Evolutionary conservation across 148 eudicot genomes (phyloP), one percentile per base, ranked within the genome.

Genomic region (Chenopodium berlandieri): DNA sequence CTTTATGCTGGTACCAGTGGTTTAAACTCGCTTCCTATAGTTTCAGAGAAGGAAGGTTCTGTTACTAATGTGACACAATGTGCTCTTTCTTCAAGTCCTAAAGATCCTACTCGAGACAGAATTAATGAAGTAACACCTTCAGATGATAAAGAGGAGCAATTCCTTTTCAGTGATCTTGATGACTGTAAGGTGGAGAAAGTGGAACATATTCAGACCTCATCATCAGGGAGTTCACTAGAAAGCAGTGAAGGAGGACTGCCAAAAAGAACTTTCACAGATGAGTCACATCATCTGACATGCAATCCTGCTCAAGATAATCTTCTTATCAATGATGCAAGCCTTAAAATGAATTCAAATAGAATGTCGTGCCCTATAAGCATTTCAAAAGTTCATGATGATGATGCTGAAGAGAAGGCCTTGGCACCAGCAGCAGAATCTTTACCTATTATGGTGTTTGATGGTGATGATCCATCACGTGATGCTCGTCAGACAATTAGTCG

Each of bases 141-240:
- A 69, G 83, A 80, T 81, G 75, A 56, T 67, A 87, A 83, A 16
- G 91, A 91, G 75, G 95, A 90, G 70, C 90, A 86, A 66, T 89
- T 95, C 79, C 75, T 81, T 63, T 92, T 89, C 37, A 92, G 94
- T 76, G 91, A 91, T 76, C 72, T 90, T 75, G 92, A 89, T 83
- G 91, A 82, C 80, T 73, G 79, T 22, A 82, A 84, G 66, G 34
- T 67, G 16, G 75, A 75, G 82, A 80, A 84, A 20, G 83, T 20
- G 66, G 75, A 71, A 27, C 69, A 31, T 23, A 44, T 22, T 46
- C 79, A 84, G 25, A 78, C 56, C 46, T 64, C 27, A 37, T 58
- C 84, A 82, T 58, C 83, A n/a, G 83, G 67, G 80, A 68, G 79
- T 78, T 79, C 80, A 76, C 7, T 74, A 16, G 77, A 78, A 87